phyloP scores from a whole-genome alignment of 2,329 filamentous ascomycete genomes.

The Aureobasidium musti region DNA sequence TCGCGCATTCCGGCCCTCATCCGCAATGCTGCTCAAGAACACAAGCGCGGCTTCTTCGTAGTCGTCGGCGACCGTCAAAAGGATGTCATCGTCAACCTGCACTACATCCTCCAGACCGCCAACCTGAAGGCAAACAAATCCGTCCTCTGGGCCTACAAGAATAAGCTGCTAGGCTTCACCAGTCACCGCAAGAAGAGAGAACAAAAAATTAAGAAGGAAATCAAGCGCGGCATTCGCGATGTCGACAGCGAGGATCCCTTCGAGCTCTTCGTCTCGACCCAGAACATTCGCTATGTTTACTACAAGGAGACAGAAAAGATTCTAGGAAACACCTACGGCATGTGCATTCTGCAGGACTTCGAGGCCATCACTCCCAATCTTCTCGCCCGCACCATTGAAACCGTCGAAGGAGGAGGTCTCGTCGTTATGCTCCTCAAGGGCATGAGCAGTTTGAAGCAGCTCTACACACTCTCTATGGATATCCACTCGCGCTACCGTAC shows the following conservation, averaged over 20 bases:
- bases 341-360: constrained; percentile 98
- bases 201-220: constrained; percentile 96
- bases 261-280: constrained; percentile 92
- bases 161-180: constrained; percentile 91
- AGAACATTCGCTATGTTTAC: constrained; percentile 98
- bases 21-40: constrained; percentile 87
- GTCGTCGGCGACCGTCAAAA: constrained; percentile 93
- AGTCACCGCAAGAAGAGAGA: constrained; percentile 98
- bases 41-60: constrained; percentile 98
- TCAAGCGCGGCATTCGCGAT: constrained; percentile 91
- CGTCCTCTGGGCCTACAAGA: constrained; percentile 98
- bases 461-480: constrained; percentile 97
- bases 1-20: constrained; percentile 89
- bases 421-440: constrained; percentile 90
- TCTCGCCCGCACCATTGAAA: constrained; percentile 91
- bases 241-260: constrained; percentile 92
- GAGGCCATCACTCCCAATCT: constrained; percentile 98
- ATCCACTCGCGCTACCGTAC: constrained; percentile 95
- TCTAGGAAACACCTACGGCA: constrained; percentile 94
- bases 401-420: constrained; percentile 91
- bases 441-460: constrained; percentile 94
- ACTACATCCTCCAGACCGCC: constrained; percentile 87
- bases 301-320: constrained; percentile 99
- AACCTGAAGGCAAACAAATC: constrained; percentile 95
- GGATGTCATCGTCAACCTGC: constrained; percentile 92